Evolutionary conservation across 148 eudicot species (phyloP).

Genomic region (Heliamphora exappendiculata): DNA sequence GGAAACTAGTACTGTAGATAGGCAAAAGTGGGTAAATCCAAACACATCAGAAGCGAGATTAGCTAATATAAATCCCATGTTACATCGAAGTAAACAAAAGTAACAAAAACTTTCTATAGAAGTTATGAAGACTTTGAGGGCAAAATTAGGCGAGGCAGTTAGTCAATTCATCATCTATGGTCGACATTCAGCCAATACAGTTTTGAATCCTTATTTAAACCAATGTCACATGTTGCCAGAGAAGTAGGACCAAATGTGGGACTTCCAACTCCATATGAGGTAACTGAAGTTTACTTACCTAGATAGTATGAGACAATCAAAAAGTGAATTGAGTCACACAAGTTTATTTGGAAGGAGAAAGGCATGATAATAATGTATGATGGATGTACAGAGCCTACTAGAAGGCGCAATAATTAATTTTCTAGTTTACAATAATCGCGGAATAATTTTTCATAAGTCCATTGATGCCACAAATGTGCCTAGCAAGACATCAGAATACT

Average conservation of each 20-base stretch:
- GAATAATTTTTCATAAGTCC: neutral
- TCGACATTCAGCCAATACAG: neutral
- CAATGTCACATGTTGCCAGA: neutral
- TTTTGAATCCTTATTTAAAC: neutral
- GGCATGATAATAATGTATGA: neutral
- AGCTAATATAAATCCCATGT: neutral
- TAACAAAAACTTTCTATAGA: neutral
- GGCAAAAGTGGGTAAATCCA: neutral
- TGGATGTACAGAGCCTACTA: neutral
- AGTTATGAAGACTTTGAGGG: neutral
- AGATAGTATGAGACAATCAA: neutral
- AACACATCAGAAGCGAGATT: neutral
- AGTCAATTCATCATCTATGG: neutral
- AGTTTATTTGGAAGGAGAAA: neutral
- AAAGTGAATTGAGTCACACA: neutral
- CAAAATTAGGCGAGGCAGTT: neutral
- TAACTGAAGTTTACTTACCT: neutral
- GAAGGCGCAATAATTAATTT: neutral
- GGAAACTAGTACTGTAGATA: neutral
- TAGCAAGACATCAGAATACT: neutral
- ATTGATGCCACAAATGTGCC: neutral
- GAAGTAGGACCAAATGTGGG: neutral
- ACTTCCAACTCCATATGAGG: neutral
- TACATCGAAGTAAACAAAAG: neutral
- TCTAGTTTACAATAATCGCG: neutral